Evolutionary conservation across 2,329 filamentous ascomycete species (phyloP).

Genomic region (Pestalotiopsis sp.): DNA sequence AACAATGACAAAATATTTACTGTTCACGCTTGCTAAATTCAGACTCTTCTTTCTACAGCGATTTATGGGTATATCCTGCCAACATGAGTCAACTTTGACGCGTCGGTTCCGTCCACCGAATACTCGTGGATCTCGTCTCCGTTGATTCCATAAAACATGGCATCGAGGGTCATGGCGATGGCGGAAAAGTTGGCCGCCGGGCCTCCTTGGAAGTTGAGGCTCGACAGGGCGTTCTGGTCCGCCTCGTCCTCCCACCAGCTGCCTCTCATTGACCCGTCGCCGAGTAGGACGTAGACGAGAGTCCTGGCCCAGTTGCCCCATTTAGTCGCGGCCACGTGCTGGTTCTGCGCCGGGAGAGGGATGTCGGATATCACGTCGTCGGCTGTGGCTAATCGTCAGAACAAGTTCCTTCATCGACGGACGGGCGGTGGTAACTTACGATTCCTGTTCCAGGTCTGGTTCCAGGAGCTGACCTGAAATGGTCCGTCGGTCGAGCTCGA

Average conservation of each 20-base stretch:
- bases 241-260: neutral
- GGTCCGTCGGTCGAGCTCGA: constrained; percentile 11
- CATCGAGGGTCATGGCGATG: constrained; percentile 22
- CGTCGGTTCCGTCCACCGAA: constrained; percentile 15
- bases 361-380: constrained; percentile 16
- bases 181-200: constrained; percentile 20
- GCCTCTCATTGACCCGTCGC: constrained; percentile 8
- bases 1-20: neutral
- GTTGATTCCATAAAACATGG: constrained; percentile 22
- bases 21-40: neutral
- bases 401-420: no score
- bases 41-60: neutral
- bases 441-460: constrained; percentile 15
- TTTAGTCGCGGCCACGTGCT: constrained; percentile 19
- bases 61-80: constrained; percentile 20
- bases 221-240: neutral
- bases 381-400: constrained; percentile 7
- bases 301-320: constrained; percentile 18
- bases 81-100: constrained; percentile 18
- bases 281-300: constrained; percentile 3
- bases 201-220: constrained; percentile 14
- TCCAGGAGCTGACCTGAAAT: neutral
- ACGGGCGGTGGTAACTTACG: constrained; percentile 7
- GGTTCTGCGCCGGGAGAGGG: constrained; percentile 11
- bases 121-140: constrained; percentile 19